Conservation (phyloP, 1,284 basidiomycete species). For the Boletellus deceptivus region DNA sequence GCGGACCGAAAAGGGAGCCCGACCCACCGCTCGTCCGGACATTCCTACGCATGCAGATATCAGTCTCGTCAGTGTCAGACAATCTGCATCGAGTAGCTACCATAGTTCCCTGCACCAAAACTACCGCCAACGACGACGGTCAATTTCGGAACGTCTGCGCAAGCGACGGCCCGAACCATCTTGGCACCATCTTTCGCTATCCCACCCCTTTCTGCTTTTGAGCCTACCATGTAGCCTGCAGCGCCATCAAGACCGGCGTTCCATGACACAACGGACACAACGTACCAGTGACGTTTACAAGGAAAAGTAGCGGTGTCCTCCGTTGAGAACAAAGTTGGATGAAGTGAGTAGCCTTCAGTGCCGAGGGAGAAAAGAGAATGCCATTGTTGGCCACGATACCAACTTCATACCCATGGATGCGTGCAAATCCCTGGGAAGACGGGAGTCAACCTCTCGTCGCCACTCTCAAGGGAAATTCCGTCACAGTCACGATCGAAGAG, state of each 20-base stretch:
- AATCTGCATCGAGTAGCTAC: slow-evolving; percentile 35
- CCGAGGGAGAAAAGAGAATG: slow-evolving; percentile 91
- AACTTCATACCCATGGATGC: slow-evolving; percentile 85
- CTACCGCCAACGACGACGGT: slow-evolving; percentile 95
- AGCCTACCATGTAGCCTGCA: slow-evolving; percentile 89
- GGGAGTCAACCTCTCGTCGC: slow-evolving; percentile 5
- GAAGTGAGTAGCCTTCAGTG: slow-evolving; percentile 92
- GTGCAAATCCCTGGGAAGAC: slow-evolving; percentile 73
- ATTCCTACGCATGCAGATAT: slow-evolving; percentile 54
- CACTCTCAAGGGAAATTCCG: slow-evolving; percentile 22
- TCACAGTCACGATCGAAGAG: slow-evolving; percentile 83
- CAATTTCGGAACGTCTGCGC: slow-evolving; percentile 91
- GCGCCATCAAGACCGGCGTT: slow-evolving; percentile 6
- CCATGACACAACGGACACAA: not conserved
- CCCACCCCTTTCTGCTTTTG: slow-evolving; percentile 90
- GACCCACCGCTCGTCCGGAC: slow-evolving; percentile 80
- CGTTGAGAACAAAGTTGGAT: slow-evolving; percentile 94
- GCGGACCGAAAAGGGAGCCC: slow-evolving; percentile 5
- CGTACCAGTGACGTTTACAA: slow-evolving; percentile 87
- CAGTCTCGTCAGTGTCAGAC: slow-evolving; percentile 10
- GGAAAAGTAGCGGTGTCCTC: slow-evolving; percentile 85
- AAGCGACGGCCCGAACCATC: slow-evolving; percentile 96
- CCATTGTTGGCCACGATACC: slow-evolving; percentile 94
- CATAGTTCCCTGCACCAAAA: slow-evolving; percentile 95
- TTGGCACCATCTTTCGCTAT: slow-evolving; percentile 98